A percentile compares a stretch with the other conserved stretches of the same genome.
phyloP scores from a whole-genome alignment of 164 flowering plant species.

The Sedum album region DNA sequence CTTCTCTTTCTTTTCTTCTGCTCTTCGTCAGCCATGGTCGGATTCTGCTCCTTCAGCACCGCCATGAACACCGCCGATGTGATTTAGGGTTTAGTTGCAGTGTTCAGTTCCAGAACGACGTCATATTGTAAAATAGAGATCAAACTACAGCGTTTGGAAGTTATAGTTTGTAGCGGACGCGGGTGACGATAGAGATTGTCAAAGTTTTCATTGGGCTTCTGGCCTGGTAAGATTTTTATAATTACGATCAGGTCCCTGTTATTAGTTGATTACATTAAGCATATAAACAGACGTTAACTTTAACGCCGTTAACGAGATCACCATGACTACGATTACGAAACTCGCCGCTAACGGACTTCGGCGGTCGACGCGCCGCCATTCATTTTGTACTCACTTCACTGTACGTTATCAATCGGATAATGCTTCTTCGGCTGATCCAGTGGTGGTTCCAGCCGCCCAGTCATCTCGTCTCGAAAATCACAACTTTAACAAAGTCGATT shows the following conservation, averaged over 20 bases:
- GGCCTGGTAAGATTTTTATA: neutral
- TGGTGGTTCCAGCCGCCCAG: neutral
- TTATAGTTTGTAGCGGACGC: too few species aligned
- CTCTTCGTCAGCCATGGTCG: conserved; percentile 6
- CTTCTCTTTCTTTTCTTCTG: conserved; percentile 12
- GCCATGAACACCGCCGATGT: conserved; percentile 6
- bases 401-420: neutral
- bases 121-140: too few species aligned
- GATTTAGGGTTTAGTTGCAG: conserved; percentile 6
- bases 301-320: neutral
- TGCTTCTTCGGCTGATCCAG: neutral
- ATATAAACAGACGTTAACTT: neutral
- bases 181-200: too few species aligned
- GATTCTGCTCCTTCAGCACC: neutral
- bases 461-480: neutral
- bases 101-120: neutral
- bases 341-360: conserved; percentile 2
- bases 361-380: neutral
- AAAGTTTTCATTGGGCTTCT: too few species aligned
- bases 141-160: too few species aligned
- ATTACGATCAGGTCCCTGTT: neutral
- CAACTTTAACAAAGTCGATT: neutral
- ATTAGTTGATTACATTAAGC: too few species aligned
- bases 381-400: neutral
- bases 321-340: neutral